Conservation (phyloP, 2,329 filamentous ascomycete species). For the Verticillium nonalfalfae region DNA sequence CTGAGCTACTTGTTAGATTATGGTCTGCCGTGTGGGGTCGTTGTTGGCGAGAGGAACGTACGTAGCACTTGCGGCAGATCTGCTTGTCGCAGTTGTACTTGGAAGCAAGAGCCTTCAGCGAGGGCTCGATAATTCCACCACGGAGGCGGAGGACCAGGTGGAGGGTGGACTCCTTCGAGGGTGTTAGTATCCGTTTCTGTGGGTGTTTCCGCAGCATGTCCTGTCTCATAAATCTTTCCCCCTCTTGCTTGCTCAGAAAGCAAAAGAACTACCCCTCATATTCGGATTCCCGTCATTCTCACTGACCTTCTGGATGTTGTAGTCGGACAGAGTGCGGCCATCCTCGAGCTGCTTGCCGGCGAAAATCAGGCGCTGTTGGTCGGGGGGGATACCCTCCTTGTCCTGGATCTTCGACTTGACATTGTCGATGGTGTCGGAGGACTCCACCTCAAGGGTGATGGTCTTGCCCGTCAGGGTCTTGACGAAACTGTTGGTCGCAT, state of each 20-base stretch:
- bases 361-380: slow-evolving; percentile 98
- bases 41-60: slow-evolving; percentile 41
- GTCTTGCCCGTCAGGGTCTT: slow-evolving; percentile 99
- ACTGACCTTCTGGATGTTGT: slow-evolving; percentile 98
- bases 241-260: not conserved
- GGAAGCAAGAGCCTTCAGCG: slow-evolving; percentile 94
- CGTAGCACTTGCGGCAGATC: slow-evolving; percentile 99
- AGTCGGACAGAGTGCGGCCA: slow-evolving; percentile 92
- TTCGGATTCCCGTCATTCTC: slow-evolving; percentile 2
- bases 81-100: slow-evolving; percentile 99
- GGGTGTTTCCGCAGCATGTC: not conserved
- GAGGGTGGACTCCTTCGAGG: slow-evolving; percentile 84
- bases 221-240: not conserved
- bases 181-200: slow-evolving; percentile 10
- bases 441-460: slow-evolving; percentile 99
- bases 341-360: slow-evolving; percentile 99
- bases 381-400: slow-evolving; percentile 97
- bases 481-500: slow-evolving; percentile 70
- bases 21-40: not conserved
- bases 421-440: slow-evolving; percentile 98
- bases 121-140: slow-evolving; percentile 99
- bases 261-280: not conserved
- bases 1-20: slow-evolving; percentile 21
- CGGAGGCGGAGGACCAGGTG: slow-evolving; percentile 98
- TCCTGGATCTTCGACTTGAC: slow-evolving; percentile 99